A percentile compares a stretch with the other conserved stretches of the same genome.
These are phyloP conservation scores for Diplodia scrobiculata DNA, from an alignment of 2,329 filamentous ascomycete species.

Conservation along the genomic window DNA sequence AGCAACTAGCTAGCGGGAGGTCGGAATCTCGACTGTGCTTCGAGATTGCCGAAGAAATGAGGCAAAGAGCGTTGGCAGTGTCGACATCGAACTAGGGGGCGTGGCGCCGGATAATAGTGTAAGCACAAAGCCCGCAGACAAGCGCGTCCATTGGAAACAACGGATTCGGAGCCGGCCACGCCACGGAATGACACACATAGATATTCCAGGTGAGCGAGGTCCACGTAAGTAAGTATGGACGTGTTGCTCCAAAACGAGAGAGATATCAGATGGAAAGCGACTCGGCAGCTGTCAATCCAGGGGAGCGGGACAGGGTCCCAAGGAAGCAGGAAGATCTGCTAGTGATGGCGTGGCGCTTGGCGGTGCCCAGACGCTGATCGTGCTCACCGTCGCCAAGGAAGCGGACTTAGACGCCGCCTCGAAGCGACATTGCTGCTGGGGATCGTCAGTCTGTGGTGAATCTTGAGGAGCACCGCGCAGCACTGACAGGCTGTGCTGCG, in stretches of 20 bases:
- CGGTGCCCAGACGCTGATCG: conserved; percentile 19
- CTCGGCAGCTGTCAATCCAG: conserved; percentile 2
- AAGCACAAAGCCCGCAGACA: background rate
- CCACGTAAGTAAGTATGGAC: background rate
- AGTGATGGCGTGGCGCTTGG: conserved; percentile 21
- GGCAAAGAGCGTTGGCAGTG: background rate
- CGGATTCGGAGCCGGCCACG: background rate
- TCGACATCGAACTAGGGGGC: background rate
- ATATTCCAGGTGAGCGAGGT: background rate
- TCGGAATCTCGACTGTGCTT: background rate
- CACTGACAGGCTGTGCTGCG: background rate
- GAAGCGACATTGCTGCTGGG: conserved; percentile 14
- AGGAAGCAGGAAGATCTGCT: conserved; percentile 23
- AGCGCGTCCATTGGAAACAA: conserved; percentile 5
- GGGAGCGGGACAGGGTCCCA: conserved; percentile 9
- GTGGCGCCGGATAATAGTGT: conserved; percentile 1
- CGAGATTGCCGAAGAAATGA: conserved; percentile 10
- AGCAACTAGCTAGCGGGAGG: background rate
- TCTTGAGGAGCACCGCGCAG: background rate
- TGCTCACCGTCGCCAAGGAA: conserved; percentile 5
- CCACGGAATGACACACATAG: background rate
- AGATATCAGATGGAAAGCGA: background rate
- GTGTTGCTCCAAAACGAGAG: background rate
- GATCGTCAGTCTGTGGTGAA: conserved; percentile 13
- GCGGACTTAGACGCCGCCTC: background rate